phyloP scores from a whole-genome alignment of 306 rosid species.

The Castanea mollissima region DNA sequence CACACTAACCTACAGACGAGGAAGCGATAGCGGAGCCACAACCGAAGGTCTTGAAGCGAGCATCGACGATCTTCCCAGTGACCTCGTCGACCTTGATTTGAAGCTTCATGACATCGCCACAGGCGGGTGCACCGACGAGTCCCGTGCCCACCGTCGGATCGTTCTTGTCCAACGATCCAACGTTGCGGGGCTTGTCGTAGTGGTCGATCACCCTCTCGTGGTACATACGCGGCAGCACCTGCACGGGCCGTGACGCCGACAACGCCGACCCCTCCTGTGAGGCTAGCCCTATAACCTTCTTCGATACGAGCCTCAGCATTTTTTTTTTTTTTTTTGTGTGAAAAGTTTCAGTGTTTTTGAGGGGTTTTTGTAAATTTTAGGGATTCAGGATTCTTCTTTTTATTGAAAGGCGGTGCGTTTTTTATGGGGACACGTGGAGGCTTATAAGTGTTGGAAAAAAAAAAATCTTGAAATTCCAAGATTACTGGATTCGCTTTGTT shows the following conservation, averaged over 20 bases:
- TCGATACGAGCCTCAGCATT: constrained; percentile 60
- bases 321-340: constrained; percentile 18
- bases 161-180: constrained; percentile 78
- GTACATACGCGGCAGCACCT: constrained; percentile 52
- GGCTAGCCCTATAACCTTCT: constrained; percentile 47
- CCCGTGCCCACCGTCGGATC: constrained; percentile 85
- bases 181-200: constrained; percentile 81
- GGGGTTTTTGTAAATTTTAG: not conserved
- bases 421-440: too few relatives aligned
- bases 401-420: too few relatives aligned
- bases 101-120: constrained; percentile 94
- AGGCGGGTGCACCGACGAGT: constrained; percentile 85
- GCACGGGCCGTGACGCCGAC: constrained; percentile 26
- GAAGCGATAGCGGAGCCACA: constrained; percentile 96
- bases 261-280: constrained; percentile 16
- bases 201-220: constrained; percentile 91
- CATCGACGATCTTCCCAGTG: constrained; percentile 79
- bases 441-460: too few relatives aligned
- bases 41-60: constrained; percentile 89
- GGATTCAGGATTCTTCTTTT: not conserved
- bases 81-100: constrained; percentile 81
- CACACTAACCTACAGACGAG: constrained; percentile 72
- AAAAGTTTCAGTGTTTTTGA: too few relatives aligned
- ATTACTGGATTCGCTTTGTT: too few relatives aligned
- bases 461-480: too few relatives aligned